A percentile compares a stretch with the other conserved stretches of the same genome.
These are phyloP conservation scores for Epichloe uncinata DNA, from an alignment of 2,329 filamentous ascomycete species.

Conservation along the genomic window DNA sequence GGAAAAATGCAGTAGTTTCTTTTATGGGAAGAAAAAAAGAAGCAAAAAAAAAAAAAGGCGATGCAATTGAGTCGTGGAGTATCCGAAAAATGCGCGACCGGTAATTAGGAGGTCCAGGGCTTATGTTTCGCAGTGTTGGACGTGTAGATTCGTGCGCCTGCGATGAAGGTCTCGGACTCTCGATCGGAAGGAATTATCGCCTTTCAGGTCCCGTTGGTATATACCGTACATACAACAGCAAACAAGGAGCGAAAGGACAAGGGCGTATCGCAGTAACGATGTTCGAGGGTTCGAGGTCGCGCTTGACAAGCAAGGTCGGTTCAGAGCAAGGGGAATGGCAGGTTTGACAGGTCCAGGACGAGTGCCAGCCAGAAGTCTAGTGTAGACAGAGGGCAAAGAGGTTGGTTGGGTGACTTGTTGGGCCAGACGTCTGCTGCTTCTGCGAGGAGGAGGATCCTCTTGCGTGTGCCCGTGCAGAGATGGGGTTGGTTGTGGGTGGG, in stretches of 20 bases:
- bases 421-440: conserved; percentile 5
- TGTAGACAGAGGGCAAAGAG: neutral
- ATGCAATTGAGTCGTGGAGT: neutral
- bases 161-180: neutral
- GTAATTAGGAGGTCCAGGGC: neutral
- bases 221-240: neutral
- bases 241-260: neutral
- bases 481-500: neutral
- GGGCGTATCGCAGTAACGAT: neutral
- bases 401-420: conserved; percentile 1
- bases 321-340: neutral
- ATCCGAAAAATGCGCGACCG: neutral
- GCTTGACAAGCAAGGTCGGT: neutral
- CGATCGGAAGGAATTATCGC: neutral
- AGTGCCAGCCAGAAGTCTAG: neutral
- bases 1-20: neutral
- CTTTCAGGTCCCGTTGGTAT: neutral
- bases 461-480: neutral
- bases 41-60: neutral
- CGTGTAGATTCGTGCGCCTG: neutral
- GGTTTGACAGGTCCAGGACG: neutral
- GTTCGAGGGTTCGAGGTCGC: neutral
- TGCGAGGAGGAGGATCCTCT: conserved; percentile 5
- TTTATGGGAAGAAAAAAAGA: too few relatives aligned
- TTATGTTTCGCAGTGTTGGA: neutral